Percentiles rank a stretch among this genome's conserved stretches.
Conservation (phyloP, 2,329 filamentous ascomycete genomes). For the Talaromyces sp. region DNA sequence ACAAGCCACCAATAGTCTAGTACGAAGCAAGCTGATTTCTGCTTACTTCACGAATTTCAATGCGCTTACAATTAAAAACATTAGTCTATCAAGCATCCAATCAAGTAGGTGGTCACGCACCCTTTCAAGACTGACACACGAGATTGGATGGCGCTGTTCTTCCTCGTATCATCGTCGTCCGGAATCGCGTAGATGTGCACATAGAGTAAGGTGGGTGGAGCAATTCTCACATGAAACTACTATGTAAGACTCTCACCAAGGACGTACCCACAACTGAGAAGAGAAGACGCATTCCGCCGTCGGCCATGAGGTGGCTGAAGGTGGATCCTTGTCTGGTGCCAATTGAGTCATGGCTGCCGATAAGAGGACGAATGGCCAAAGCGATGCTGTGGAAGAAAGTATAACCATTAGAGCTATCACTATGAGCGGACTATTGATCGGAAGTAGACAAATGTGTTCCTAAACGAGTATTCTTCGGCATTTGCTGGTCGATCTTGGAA, state of each 20-base stretch:
- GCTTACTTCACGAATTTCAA: neutral
- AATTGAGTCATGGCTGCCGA: neutral
- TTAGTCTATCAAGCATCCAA: neutral
- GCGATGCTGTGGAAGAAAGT: neutral
- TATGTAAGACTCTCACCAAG: neutral
- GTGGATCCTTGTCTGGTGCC: neutral
- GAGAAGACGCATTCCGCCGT: neutral
- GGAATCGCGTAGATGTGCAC: neutral
- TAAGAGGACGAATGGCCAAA: neutral
- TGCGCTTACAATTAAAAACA: neutral
- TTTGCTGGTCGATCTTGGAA: neutral
- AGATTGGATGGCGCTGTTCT: neutral
- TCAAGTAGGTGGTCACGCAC: constrained; percentile 1
- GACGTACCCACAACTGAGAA: neutral
- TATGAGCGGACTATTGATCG: neutral
- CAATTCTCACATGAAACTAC: neutral
- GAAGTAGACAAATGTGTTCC: neutral
- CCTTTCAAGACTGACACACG: neutral
- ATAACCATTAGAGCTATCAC: neutral
- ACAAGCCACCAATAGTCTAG: neutral
- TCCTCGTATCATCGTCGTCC: neutral
- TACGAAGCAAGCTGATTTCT: neutral
- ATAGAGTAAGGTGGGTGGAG: neutral
- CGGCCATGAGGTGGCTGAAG: constrained; percentile 10
- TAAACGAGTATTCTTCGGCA: neutral